Evolutionary conservation across 192 early-diverging fungal genomes (phyloP), one percentile per base, ranked within the genome.

Genomic region (Piromyces finnis): DNA sequence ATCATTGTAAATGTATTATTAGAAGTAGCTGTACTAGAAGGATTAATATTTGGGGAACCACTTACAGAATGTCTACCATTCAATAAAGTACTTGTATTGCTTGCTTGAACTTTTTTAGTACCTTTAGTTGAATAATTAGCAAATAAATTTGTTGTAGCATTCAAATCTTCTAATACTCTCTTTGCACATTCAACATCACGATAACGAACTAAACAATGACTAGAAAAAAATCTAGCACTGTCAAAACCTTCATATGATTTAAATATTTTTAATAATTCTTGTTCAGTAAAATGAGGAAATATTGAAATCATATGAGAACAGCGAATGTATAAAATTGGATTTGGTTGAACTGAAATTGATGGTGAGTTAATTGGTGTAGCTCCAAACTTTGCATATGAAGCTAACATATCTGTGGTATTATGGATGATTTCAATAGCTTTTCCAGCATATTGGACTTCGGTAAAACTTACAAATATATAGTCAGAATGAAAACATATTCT

Each of bases 51-150:
- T 68, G 51, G 51, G 26, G 51, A 68, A 1, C 51, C 51, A 68
- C 5, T n/a, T 22, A 17, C 51, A 11, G 51, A 68, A 68, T 68
- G 51, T 68, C 26, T 68, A 9, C 51, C 51, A n/a, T 17, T 68
- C 22, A 68, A 68, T 68, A 68, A 68, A 26, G 51, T 9, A 68
- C 11, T 68, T 9, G 51, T 68, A n/a, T 68, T 68, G 22, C 51
- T 68, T 9, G 51, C 51, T n/a, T 68, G 51, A 11, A 28, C 77
- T 15, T 80, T 79, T 80, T 87, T 87, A n/a, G 86, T 84, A 27
- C 87, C 87, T 79, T 88, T 88, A 9, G 85, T 88, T 29, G 87
- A 88, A 80, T 88, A 88, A 78, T 88, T 88, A 27, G 87, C 86
- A 79, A 87, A 87, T 29, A 88, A 80, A 78, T 88, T 88, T 16